Evolutionary conservation across 768 basidiomycete genomes (phyloP), one percentile per base, ranked within the genome.

Genomic region (Russula brevipes): DNA sequence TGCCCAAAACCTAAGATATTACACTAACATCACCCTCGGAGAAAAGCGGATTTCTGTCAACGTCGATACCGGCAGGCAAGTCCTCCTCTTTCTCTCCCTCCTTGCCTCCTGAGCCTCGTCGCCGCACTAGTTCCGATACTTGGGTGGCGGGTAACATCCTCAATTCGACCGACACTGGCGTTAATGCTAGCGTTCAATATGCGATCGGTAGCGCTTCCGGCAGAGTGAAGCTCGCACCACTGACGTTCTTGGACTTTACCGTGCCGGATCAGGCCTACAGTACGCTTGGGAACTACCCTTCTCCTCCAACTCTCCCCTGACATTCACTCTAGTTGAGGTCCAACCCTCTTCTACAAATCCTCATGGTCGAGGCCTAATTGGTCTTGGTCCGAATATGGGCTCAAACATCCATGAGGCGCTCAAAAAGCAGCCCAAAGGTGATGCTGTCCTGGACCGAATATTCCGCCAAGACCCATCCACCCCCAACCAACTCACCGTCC

Each of bases 371-470:
- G 80, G 80, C 11, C 70, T 82, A 38, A 70, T 81, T 69, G 86
- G 87, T 3, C 80, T 89, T 3, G 89, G 89, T 0, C 86, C 82
- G 49, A 83, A 78, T 71, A 76, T 74, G n/a, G 82, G 77, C 45
- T 89, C 82, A 3, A 75, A 70, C 38, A 72, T 89, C 57, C 73
- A 78, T 58, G 50, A 69, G 50, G 65, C 72, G 33, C 69, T 79
- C 14, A 66, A 73, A 7, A 67, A 73, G 55, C 36, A 68, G n/a
- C 31, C 75, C 12, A 69, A 73, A 0, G 86, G 83, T 4, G 80
- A 82, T 63, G 74, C 85, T 0, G 77, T 85, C 41, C 76, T 88
- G 9, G 84, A 88, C 73, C 79, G 83, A 49, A 84, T 88, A 64
- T 90, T 91, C 71, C 70, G 73, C 7, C 81, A 84, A 66, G 79